Conservation (phyloP, 441 rosid species). For the Gossypium schwendimanii region DNA sequence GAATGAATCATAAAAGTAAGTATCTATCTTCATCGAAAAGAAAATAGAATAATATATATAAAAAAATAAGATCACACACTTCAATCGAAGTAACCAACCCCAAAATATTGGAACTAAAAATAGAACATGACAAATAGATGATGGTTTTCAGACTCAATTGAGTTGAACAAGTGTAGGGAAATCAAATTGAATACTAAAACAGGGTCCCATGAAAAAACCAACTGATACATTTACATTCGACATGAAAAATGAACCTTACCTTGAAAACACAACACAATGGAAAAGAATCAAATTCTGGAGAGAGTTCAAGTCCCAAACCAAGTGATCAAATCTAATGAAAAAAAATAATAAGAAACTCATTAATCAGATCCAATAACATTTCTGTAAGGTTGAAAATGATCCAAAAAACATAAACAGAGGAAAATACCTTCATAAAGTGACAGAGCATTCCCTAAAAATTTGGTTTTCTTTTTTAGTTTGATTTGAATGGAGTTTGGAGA, state of each 20-base stretch:
- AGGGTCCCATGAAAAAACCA: neutral
- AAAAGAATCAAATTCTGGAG: neutral
- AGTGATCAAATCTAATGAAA: conserved; percentile 16
- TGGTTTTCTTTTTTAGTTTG: neutral
- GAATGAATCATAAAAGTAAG: neutral
- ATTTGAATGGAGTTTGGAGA: neutral
- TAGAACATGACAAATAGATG: neutral
- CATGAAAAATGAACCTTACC: conserved; percentile 15
- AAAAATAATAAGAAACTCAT: neutral
- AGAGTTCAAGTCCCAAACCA: conserved; percentile 3
- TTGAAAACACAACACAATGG: neutral
- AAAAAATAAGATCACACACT: neutral
- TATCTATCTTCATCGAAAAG: neutral
- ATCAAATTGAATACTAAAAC: neutral
- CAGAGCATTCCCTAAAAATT: neutral
- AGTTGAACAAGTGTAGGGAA: neutral
- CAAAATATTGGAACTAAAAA: neutral
- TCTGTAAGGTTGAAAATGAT: neutral
- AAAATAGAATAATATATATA: neutral
- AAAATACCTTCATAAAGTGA: neutral
- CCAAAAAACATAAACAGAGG: neutral
- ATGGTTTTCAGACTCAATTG: neutral
- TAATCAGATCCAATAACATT: neutral
- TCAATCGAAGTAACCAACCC: neutral
- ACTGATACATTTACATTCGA: neutral